These are phyloP conservation scores for Cryphonectria nitschkei DNA, from an alignment of 2,329 filamentous ascomycete species.

Conservation along the genomic window DNA sequence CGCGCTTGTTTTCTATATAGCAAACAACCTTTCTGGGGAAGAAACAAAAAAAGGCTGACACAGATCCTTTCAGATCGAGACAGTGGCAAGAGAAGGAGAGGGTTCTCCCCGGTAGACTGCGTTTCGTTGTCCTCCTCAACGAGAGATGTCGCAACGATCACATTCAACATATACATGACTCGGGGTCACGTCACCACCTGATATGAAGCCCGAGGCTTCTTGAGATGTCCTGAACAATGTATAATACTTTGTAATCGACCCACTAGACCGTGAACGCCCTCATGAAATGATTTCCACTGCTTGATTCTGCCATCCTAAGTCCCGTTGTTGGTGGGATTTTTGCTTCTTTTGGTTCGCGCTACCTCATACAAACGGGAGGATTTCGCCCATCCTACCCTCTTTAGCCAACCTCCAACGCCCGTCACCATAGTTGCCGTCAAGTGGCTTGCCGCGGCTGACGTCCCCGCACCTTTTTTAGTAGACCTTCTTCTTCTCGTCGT, in stretches of 20 bases:
- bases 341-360: neutral
- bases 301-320: conserved; percentile 14
- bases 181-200: neutral
- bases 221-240: neutral
- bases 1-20: neutral
- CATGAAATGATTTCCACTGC: conserved; percentile 16
- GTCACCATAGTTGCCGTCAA: neutral
- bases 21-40: no score
- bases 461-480: conserved; percentile 61
- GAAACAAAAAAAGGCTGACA: neutral
- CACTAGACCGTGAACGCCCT: conserved; percentile 25
- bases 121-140: neutral
- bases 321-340: neutral
- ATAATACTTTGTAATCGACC: conserved; percentile 9
- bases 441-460: neutral
- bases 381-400: conserved; percentile 15
- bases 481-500: conserved; percentile 99
- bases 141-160: neutral
- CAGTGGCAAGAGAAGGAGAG: neutral
- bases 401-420: conserved; percentile 5
- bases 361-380: conserved; percentile 16
- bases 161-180: neutral
- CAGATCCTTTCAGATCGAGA: neutral
- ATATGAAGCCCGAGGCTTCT: neutral
- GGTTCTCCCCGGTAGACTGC: neutral